phyloP scores from a whole-genome alignment of 441 rosid species.

The Omphalea diandra region DNA sequence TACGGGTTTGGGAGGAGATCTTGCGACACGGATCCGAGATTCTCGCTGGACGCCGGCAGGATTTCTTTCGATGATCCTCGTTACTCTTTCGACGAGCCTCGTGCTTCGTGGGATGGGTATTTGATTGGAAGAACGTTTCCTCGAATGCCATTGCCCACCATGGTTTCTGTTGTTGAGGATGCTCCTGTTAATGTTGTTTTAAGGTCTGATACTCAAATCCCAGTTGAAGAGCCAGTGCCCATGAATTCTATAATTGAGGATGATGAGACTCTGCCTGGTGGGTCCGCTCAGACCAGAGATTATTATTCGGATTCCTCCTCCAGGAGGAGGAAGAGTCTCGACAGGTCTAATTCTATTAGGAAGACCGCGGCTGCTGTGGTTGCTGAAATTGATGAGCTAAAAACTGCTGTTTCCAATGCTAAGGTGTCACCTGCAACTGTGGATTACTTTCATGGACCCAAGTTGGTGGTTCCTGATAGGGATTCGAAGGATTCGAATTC shows the following conservation, averaged over 20 bases:
- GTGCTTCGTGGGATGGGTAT: slow-evolving; percentile 97
- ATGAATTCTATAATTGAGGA: slow-evolving; percentile 37
- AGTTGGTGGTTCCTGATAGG: slow-evolving; percentile 41
- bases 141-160: slow-evolving; percentile 77
- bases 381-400: slow-evolving; percentile 85
- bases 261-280: slow-evolving; percentile 75
- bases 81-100: slow-evolving; percentile 88
- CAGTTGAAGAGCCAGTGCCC: slow-evolving; percentile 59
- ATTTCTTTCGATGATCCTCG: slow-evolving; percentile 89
- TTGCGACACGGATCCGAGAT: slow-evolving; percentile 97
- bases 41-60: slow-evolving; percentile 86
- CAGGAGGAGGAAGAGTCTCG: slow-evolving; percentile 83
- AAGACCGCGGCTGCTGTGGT: slow-evolving; percentile 80
- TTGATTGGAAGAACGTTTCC: slow-evolving; percentile 67
- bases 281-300: slow-evolving; percentile 89
- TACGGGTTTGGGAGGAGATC: slow-evolving; percentile 94
- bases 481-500: slow-evolving; percentile 63
- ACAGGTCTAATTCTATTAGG: slow-evolving; percentile 83
- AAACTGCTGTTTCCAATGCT: slow-evolving; percentile 46
- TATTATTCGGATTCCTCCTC: slow-evolving; percentile 88
- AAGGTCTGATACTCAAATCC: slow-evolving; percentile 85
- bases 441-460: slow-evolving; percentile 47
- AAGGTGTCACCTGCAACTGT: slow-evolving; percentile 72
- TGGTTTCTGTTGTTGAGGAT: slow-evolving; percentile 91
- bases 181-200: slow-evolving; percentile 60